Base-by-base conservation (phyloP, 768 basidiomycete genomes). In the Tylopilus subfusipes region DNA sequence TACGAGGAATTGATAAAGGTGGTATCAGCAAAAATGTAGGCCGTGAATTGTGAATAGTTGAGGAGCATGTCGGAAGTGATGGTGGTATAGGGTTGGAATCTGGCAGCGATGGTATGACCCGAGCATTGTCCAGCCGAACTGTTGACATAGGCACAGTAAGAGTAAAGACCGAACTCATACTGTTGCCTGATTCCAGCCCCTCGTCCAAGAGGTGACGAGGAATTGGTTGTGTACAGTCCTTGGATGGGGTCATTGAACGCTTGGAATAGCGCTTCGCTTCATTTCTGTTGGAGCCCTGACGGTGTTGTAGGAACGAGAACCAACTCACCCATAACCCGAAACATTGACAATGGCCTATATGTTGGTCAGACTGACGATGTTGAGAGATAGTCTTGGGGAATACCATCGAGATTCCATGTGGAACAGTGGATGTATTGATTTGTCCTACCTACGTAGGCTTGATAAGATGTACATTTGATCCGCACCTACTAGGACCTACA, bases 81-180 rank as follows among this genome's bases (percentile, higher is more conserved):
- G 38, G 76, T 76, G 38, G 77, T 73, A 64, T 80, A 87, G n/a
- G 90, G 90, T 46, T 75, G 73, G 68, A 86, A 90, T 53, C 75
- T 75, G 58, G 76, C 72, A 44, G 81, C 88, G 29, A 79, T 68
- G 30, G 83, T 80, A 39, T 76, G 72, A 62, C 84, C 85, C 29
- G 83, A 79, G 68, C 90, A 92, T 46, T 71, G 78, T 25, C 89
- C 90, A 29, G 73, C 75, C 21, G 77, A 76, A 39, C 72, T 69
- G 58, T 83, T 79, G 60, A 86, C 73, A 61, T 85, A 91, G 62
- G 78, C 90, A 61, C 90, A 93, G 66, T 88, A 82, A 19, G 83
- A 82, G 72, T 92, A 93, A 24, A 93, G 74, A n/a, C 90, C 90
- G 58, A 86, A 92, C 55, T 82, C 74, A 72, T 93, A 93, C 55